Evolutionary conservation across 768 basidiomycete species (phyloP).

Genomic region (Pulveroboletus sp.): DNA sequence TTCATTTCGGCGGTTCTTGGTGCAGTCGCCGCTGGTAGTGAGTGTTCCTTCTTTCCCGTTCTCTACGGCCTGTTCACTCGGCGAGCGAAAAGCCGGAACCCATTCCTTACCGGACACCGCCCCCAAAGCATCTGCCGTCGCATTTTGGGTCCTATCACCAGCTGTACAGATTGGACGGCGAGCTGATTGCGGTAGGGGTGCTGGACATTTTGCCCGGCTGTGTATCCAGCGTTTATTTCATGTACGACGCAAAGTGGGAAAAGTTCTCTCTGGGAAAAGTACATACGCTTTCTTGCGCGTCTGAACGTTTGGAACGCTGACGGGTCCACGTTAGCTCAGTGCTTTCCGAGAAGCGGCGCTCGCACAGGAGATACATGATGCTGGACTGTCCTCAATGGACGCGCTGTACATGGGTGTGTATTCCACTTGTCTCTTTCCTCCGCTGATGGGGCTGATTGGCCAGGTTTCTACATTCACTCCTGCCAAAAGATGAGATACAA

Average conservation of each 20-base stretch:
- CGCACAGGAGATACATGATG: conserved; percentile 66
- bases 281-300: not conserved
- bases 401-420: conserved; percentile 83
- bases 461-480: conserved; percentile 90
- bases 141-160: conserved; percentile 93
- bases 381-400: conserved; percentile 59
- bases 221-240: conserved; percentile 84
- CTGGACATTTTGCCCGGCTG: conserved; percentile 87
- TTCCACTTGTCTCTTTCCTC: not conserved
- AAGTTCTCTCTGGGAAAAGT: conserved; percentile 78
- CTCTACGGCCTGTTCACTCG: not conserved
- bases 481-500: conserved; percentile 97
- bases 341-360: conserved; percentile 79
- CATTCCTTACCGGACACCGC: conserved; percentile 52
- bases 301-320: not conserved
- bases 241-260: conserved; percentile 74
- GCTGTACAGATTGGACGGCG: conserved; percentile 75
- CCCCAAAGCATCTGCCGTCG: conserved; percentile 59
- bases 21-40: conserved; percentile 72
- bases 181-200: conserved; percentile 81
- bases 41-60: conserved; percentile 18
- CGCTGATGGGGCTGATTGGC: not conserved
- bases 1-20: conserved; percentile 72
- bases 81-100: conserved; percentile 45
- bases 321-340: conserved; percentile 54